Evolutionary conservation across 2,329 filamentous ascomycete species (phyloP).

Genomic region (Tolypocladium inflatum): DNA sequence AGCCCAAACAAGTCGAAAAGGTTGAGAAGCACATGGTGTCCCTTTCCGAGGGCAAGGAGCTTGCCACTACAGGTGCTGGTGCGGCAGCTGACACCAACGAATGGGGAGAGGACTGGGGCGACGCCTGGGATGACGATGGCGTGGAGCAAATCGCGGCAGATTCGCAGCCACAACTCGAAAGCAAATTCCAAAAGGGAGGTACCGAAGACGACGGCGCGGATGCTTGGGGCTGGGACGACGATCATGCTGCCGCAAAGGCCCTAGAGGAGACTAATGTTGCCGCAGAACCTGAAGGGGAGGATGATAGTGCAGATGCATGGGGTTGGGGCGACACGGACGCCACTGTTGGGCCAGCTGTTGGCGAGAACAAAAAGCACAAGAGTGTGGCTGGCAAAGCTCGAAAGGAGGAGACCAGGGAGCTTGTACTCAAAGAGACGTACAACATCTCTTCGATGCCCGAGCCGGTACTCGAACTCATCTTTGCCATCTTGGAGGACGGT

Average conservation of each 20-base stretch:
- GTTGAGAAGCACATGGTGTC: conserved; percentile 76
- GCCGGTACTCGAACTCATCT: conserved; percentile 60
- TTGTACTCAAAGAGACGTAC: conserved; percentile 78
- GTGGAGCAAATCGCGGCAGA: conserved; percentile 22
- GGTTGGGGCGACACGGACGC: conserved; percentile 70
- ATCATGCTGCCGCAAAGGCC: conserved; percentile 25
- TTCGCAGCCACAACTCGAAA: conserved; percentile 7
- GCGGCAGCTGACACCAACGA: conserved; percentile 43
- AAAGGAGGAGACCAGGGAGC: conserved; percentile 41
- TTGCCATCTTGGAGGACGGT: conserved; percentile 49
- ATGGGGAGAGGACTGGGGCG: conserved; percentile 71
- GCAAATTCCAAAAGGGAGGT: conserved; percentile 6
- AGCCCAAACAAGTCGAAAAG: conserved; percentile 64
- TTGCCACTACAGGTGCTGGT: conserved; percentile 44
- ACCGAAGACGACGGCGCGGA: conserved; percentile 42
- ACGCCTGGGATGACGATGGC: conserved; percentile 68
- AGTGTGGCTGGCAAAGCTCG: conserved; percentile 10
- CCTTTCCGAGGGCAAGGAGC: conserved; percentile 53
- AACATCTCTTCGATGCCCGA: conserved; percentile 82
- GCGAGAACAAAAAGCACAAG: conserved; percentile 6
- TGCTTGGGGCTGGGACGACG: conserved; percentile 81
- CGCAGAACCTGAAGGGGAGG: conserved; percentile 25
- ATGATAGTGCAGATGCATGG: conserved; percentile 60
- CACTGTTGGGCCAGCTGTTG: conserved; percentile 12
- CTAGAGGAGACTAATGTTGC: conserved; percentile 7